phyloP scores from a whole-genome alignment of 345 rosid species.

The Eucalyptus urophylla region DNA sequence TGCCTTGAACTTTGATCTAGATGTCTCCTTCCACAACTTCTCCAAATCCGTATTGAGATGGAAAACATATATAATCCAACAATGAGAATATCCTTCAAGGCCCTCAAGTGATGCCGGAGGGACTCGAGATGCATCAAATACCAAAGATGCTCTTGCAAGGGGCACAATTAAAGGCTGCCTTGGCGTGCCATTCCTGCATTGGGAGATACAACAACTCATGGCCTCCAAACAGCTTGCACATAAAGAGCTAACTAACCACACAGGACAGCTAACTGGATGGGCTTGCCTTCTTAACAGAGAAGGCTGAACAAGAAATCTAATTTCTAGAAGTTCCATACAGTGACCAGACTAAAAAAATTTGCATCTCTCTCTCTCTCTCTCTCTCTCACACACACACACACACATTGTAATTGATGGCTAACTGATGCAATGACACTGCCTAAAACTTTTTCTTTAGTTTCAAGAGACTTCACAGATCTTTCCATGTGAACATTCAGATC shows the following conservation, averaged over 20 bases:
- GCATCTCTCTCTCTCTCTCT: not conserved
- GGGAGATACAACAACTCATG: not conserved
- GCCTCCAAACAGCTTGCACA: not conserved
- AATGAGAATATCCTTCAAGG: conserved; percentile 78
- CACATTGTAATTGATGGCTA: not conserved
- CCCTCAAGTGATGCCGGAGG: conserved; percentile 96
- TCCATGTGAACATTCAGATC: not conserved
- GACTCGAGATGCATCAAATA: conserved; percentile 57
- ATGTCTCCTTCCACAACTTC: conserved; percentile 84
- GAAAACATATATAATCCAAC: conserved; percentile 88
- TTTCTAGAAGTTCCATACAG: not conserved
- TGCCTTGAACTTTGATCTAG: conserved; percentile 87
- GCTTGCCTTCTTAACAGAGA: not conserved
- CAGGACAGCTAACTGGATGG: not conserved
- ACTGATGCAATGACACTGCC: not conserved
- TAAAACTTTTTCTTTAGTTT: not conserved
- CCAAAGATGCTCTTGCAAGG: conserved; percentile 68
- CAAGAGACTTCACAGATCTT: not conserved
- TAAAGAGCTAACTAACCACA: not conserved
- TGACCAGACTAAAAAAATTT: not conserved
- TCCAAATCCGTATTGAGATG: conserved; percentile 90
- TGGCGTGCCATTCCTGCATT: conserved; percentile 73
- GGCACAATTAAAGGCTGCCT: conserved; percentile 90
- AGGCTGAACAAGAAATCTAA: not conserved
- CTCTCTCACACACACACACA: not conserved